Percentiles rank a stretch among this genome's conserved stretches.
Conservation (phyloP, 192 early-diverging fungal genomes). For the Umbelopsis ramanniana region DNA sequence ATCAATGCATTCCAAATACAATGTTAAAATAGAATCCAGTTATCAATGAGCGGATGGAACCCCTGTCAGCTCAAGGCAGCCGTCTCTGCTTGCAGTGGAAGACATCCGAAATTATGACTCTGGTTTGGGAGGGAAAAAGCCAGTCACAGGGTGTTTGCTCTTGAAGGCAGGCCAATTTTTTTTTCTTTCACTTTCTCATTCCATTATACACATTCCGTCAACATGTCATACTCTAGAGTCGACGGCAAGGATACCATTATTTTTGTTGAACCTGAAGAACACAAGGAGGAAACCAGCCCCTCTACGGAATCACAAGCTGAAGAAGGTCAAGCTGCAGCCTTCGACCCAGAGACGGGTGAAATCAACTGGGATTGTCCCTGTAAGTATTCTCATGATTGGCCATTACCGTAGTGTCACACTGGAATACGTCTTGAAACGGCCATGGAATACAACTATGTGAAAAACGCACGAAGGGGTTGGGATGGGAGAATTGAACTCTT, state of each 20-base stretch:
- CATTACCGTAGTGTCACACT: not conserved
- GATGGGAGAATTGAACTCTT: no score
- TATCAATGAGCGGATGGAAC: no score
- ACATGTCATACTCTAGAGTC: constrained; percentile 29
- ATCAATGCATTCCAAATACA: no score
- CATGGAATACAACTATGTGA: no score
- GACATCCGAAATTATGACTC: no score
- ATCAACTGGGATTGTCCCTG: constrained; percentile 99
- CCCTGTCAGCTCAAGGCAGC: no score
- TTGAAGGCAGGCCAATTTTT: not conserved
- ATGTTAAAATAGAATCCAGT: no score
- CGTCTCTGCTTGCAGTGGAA: no score
- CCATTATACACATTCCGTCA: constrained; percentile 13
- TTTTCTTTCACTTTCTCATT: not conserved
- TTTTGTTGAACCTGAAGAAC: constrained; percentile 30
- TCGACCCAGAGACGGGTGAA: constrained; percentile 80
- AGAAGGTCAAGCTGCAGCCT: constrained; percentile 56
- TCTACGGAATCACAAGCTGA: constrained; percentile 16
- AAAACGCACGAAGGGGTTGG: no score
- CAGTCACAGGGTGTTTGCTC: not conserved
- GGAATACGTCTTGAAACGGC: no score
- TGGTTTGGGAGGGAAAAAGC: no score
- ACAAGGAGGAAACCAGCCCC: constrained; percentile 20
- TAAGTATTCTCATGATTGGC: constrained; percentile 9
- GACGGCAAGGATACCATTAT: constrained; percentile 43